Conservation (phyloP, 768 basidiomycete species). For the Rhodotorula diobovata region DNA sequence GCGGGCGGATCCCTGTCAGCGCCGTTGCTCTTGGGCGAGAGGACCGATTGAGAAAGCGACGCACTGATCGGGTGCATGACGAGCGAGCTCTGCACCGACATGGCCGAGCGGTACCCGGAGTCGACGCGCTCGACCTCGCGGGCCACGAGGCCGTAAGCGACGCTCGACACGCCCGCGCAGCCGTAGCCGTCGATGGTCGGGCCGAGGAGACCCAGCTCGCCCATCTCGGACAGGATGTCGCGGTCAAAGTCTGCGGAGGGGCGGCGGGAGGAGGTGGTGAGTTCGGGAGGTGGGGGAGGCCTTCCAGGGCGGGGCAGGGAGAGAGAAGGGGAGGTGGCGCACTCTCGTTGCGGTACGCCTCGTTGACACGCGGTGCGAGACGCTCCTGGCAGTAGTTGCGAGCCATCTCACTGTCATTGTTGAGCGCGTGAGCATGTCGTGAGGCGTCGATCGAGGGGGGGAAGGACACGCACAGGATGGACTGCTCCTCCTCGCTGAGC, state of each 20-base stretch:
- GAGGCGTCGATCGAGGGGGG: neutral
- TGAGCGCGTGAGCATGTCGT: neutral
- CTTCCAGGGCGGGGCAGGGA: neutral
- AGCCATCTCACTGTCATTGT: conserved; percentile 33
- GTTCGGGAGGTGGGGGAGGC: too few species aligned
- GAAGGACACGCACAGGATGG: conserved; percentile 61
- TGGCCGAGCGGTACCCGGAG: conserved; percentile 89
- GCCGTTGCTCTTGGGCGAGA: accelerated
- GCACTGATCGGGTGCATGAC: conserved; percentile 73
- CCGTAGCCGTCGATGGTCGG: conserved; percentile 90
- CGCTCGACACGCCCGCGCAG: conserved; percentile 84
- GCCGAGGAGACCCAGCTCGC: conserved; percentile 79
- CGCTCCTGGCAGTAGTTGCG: conserved; percentile 59
- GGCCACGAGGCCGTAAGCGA: conserved; percentile 89
- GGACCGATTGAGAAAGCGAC: neutral
- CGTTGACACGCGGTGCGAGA: conserved; percentile 77
- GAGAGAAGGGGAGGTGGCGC: conserved; percentile 37
- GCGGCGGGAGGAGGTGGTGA: neutral
- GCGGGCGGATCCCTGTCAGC: conserved; percentile 43
- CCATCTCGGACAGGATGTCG: conserved; percentile 81
- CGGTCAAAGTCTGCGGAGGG: conserved; percentile 64
- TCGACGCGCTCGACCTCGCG: conserved; percentile 92
- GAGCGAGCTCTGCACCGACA: conserved; percentile 91
- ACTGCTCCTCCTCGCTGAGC: conserved; percentile 76
- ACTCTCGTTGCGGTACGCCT: conserved; percentile 87